Evolutionary conservation across 495 filamentous ascomycete species (phyloP).

Genomic region (Rhypophila decipiens): DNA sequence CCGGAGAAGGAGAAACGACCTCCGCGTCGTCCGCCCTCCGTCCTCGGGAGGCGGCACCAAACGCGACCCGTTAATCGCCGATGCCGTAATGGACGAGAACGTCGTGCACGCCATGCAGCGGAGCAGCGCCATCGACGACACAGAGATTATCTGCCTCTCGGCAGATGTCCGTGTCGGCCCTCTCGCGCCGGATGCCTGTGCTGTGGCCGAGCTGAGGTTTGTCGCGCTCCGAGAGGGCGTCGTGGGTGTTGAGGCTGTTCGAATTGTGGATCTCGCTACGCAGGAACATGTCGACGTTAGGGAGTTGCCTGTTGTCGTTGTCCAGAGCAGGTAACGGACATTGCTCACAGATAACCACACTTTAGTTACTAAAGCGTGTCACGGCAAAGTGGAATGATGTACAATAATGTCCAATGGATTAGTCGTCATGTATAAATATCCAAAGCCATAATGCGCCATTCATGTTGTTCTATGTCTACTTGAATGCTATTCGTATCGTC

Average conservation of each 20-base stretch:
- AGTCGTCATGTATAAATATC: no score
- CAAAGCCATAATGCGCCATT: no score
- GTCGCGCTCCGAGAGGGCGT: conserved; percentile 70
- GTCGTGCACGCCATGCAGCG: conserved; percentile 78
- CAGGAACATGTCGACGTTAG: conserved; percentile 78
- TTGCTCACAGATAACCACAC: no score
- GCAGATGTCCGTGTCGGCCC: conserved; percentile 81
- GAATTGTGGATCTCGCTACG: conserved; percentile 73
- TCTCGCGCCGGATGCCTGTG: conserved; percentile 68
- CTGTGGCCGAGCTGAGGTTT: conserved; percentile 72
- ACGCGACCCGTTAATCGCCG: conserved; percentile 46
- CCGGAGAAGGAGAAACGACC: conserved; percentile 62
- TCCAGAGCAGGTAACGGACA: conserved; percentile 13
- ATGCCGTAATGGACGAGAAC: conserved; percentile 79
- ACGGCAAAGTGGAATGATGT: no score
- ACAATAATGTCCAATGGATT: no score
- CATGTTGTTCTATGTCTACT: no score
- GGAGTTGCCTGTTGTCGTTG: conserved; percentile 70
- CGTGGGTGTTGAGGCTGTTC: conserved; percentile 69
- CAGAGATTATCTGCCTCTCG: conserved; percentile 73
- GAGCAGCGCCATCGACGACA: conserved; percentile 60
- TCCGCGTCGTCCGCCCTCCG: conserved; percentile 51
- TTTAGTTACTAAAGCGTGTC: no score
- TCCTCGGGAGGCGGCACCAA: conserved; percentile 29
- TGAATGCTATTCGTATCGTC: no score